These are phyloP conservation scores for Biscutella laevigata DNA, from an alignment of 441 rosid species.

Conservation along the genomic window DNA sequence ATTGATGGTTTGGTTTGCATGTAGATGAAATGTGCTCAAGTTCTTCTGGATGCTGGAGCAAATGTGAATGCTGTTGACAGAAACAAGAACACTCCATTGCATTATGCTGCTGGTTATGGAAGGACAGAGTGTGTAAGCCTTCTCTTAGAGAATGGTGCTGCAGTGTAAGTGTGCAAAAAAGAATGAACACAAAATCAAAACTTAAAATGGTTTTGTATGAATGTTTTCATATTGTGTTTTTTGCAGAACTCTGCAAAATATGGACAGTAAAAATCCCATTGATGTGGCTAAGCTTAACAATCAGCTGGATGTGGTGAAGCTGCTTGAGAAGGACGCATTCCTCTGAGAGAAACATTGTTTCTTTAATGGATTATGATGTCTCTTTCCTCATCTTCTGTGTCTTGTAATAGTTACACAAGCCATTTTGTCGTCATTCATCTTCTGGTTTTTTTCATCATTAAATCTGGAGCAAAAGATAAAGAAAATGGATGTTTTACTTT, in stretches of 20 bases:
- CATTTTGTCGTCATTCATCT: not conserved
- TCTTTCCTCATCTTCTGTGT: conserved; percentile 13
- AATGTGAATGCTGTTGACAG: conserved; percentile 84
- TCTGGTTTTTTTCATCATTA: conserved; percentile 3
- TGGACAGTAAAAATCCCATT: conserved; percentile 91
- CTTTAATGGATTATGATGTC: not conserved
- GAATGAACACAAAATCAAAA: not conserved
- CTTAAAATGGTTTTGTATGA: not conserved
- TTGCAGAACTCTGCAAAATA: conserved; percentile 79
- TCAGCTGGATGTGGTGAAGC: conserved; percentile 86
- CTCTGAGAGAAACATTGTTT: conserved; percentile 43
- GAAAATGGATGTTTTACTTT: conserved; percentile 7
- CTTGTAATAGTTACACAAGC: conserved; percentile 4
- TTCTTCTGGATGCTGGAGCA: conserved; percentile 83
- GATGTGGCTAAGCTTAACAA: conserved; percentile 96
- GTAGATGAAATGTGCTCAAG: conserved; percentile 80
- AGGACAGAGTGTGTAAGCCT: conserved; percentile 93
- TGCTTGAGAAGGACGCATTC: conserved; percentile 92
- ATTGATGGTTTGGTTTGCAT: conserved; percentile 1
- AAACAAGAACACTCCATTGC: conserved; percentile 93
- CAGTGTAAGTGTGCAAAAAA: conserved; percentile 61
- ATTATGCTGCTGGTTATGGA: conserved; percentile 96
- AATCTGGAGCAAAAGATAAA: not conserved
- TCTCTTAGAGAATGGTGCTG: conserved; percentile 81
- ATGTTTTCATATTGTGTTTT: not conserved